Evolutionary conservation across 2,329 filamentous ascomycete species (phyloP).

Genomic region (Cercospora nicotianae): DNA sequence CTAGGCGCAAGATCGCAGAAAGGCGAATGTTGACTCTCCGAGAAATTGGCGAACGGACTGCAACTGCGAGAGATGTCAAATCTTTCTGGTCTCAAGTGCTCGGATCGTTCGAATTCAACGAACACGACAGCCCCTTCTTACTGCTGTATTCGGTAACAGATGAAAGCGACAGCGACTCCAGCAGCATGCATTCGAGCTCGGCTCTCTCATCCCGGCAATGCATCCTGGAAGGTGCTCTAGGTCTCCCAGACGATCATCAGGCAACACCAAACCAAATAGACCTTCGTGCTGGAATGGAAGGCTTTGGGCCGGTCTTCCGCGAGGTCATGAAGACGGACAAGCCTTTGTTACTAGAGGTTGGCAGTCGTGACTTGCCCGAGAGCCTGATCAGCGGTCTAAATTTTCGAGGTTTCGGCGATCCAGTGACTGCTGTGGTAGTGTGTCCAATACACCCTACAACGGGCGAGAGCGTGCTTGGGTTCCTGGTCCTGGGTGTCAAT

Average conservation of each 20-base stretch:
- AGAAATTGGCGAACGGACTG: slow-evolving; percentile 74
- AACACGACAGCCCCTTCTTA: slow-evolving; percentile 73
- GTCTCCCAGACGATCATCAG: slow-evolving; percentile 64
- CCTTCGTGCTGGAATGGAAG: slow-evolving; percentile 66
- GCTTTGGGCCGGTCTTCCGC: slow-evolving; percentile 74
- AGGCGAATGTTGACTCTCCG: slow-evolving; percentile 75
- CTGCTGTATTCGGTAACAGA: slow-evolving; percentile 75
- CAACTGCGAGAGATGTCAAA: slow-evolving; percentile 69
- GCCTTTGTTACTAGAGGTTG: slow-evolving; percentile 67
- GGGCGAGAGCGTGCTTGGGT: slow-evolving; percentile 71
- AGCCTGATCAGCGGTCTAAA: slow-evolving; percentile 66
- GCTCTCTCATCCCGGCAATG: slow-evolving; percentile 62
- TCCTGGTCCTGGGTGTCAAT: slow-evolving; percentile 76
- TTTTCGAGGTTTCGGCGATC: slow-evolving; percentile 70
- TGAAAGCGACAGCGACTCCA: slow-evolving; percentile 68
- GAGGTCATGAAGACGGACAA: slow-evolving; percentile 69
- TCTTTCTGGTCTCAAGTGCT: slow-evolving; percentile 72
- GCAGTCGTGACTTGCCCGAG: slow-evolving; percentile 63
- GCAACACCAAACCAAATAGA: slow-evolving; percentile 65
- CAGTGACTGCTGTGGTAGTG: slow-evolving; percentile 69
- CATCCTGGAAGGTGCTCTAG: slow-evolving; percentile 69
- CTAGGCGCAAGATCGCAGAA: slow-evolving; percentile 73
- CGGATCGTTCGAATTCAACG: slow-evolving; percentile 69
- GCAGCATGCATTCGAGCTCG: slow-evolving; percentile 69
- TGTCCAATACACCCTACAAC: slow-evolving; percentile 78